Evolutionary conservation across 2,329 filamentous ascomycete genomes (phyloP).

Genomic region (Remersonia thermophila): DNA sequence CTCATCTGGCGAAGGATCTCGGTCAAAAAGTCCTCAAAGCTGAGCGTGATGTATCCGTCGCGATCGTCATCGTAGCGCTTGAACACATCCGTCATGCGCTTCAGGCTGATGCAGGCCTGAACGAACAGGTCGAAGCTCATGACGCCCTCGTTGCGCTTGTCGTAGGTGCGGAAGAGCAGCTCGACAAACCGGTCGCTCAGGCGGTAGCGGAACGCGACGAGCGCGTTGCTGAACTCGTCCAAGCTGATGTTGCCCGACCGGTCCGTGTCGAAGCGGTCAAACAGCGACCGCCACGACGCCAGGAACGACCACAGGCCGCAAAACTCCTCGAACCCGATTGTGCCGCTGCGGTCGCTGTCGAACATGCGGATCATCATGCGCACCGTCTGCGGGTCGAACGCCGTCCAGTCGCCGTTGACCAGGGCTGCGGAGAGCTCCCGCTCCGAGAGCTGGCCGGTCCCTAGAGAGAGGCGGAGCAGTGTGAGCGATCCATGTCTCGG

Average conservation of each 20-base stretch:
- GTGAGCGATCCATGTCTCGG: slow-evolving; percentile 1
- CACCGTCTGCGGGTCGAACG: slow-evolving; percentile 88
- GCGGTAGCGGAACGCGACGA: slow-evolving; percentile 87
- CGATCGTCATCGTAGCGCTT: slow-evolving; percentile 97
- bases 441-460: slow-evolving; percentile 73
- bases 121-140: slow-evolving; percentile 96
- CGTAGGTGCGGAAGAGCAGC: slow-evolving; percentile 78
- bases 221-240: slow-evolving; percentile 76
- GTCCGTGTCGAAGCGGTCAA: slow-evolving; percentile 90
- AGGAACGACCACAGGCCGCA: slow-evolving; percentile 94
- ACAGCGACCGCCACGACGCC: slow-evolving; percentile 83
- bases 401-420: slow-evolving; percentile 88
- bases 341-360: slow-evolving; percentile 77
- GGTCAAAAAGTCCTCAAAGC: slow-evolving; percentile 69
- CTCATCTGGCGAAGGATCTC: slow-evolving; percentile 52
- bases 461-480: slow-evolving; percentile 23
- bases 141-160: slow-evolving; percentile 56
- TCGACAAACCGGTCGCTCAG: slow-evolving; percentile 74
- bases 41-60: slow-evolving; percentile 80
- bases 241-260: slow-evolving; percentile 75
- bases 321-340: slow-evolving; percentile 91
- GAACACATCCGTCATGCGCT: slow-evolving; percentile 98
- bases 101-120: slow-evolving; percentile 90
- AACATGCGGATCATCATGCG: slow-evolving; percentile 99
- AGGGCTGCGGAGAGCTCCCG: slow-evolving; percentile 77